A percentile compares a stretch with the other conserved stretches of the same genome.
Evolutionary conservation across 2,329 filamentous ascomycete genomes (phyloP).

Genomic region (Ophiostoma fasciatum): DNA sequence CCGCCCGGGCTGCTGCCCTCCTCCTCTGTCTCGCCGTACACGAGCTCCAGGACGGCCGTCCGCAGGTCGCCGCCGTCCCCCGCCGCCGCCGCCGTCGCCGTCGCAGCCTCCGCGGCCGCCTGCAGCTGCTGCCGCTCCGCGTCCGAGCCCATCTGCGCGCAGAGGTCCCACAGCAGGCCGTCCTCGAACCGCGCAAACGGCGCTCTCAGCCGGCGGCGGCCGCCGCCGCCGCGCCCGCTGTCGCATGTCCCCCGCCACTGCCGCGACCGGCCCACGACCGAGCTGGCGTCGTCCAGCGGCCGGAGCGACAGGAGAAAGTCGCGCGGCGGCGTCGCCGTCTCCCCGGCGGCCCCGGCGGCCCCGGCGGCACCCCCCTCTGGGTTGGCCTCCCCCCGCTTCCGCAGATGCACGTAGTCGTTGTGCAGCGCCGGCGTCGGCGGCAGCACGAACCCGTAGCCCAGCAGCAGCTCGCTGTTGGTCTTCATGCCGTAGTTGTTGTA

Average conservation of each 20-base stretch:
- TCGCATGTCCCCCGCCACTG: constrained; percentile 18
- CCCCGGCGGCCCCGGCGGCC: constrained; percentile 3
- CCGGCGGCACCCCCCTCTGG: too few species aligned
- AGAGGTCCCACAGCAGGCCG: constrained; percentile 36
- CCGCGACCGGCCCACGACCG: constrained; percentile 28
- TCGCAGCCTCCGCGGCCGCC: not conserved
- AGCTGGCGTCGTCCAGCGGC: constrained; percentile 31
- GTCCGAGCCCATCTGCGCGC: constrained; percentile 20
- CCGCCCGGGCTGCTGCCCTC: constrained; percentile 9
- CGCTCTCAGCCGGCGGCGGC: not conserved
- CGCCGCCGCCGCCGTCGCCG: not conserved
- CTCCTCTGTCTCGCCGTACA: constrained; percentile 11
- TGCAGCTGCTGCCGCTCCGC: constrained; percentile 13
- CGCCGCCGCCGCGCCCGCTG: constrained; percentile 9
- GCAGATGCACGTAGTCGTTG: constrained; percentile 45
- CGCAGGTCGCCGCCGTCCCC: constrained; percentile 1
- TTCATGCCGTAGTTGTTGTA: constrained; percentile 63
- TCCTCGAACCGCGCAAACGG: constrained; percentile 26
- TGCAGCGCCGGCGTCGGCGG: constrained; percentile 32
- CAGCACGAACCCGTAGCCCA: constrained; percentile 49
- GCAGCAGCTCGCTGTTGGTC: constrained; percentile 55
- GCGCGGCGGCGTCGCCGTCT: not conserved
- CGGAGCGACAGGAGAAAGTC: constrained; percentile 40
- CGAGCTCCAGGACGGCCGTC: constrained; percentile 12
- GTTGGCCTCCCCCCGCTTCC: too few species aligned